These are phyloP conservation scores for Saccharomycopsis microspora DNA, from an alignment of 805 yeast species.

Conservation along the genomic window DNA sequence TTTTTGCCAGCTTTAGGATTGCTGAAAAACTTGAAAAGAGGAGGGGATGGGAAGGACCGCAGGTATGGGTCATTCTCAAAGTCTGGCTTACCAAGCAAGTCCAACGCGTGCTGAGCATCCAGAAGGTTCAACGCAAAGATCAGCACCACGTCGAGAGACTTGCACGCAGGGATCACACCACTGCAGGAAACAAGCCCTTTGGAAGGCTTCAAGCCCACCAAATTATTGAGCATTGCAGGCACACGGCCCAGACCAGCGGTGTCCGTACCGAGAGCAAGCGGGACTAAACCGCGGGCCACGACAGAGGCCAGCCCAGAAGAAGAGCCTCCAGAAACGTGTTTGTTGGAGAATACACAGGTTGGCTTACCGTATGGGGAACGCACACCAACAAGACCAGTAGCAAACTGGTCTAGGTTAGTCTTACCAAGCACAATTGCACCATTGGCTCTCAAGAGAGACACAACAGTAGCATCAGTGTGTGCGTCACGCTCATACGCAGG, in stretches of 20 bases:
- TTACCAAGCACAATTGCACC: slow-evolving; percentile 94
- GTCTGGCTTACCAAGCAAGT: slow-evolving; percentile 64
- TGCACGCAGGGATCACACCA: slow-evolving; percentile 98
- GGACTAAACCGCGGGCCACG: slow-evolving; percentile 84
- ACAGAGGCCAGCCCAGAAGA: slow-evolving; percentile 93
- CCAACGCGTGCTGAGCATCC: slow-evolving; percentile 76
- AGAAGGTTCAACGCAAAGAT: slow-evolving; percentile 64
- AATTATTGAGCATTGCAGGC: slow-evolving; percentile 89
- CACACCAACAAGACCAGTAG: slow-evolving; percentile 93
- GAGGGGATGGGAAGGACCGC: slow-evolving; percentile 58
- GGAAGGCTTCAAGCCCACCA: slow-evolving; percentile 88
- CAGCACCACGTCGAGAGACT: slow-evolving; percentile 86
- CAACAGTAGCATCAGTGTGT: slow-evolving; percentile 62
- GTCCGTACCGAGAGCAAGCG: slow-evolving; percentile 86
- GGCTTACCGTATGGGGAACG: slow-evolving; percentile 93
- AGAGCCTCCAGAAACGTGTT: slow-evolving; percentile 90
- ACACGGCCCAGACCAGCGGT: slow-evolving; percentile 98
- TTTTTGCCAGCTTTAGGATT: slow-evolving; percentile 29
- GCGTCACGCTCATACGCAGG: slow-evolving; percentile 73
- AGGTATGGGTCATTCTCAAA: slow-evolving; percentile 65
- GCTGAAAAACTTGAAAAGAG: slow-evolving; percentile 45
- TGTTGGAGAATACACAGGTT: slow-evolving; percentile 60
- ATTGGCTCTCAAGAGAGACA: slow-evolving; percentile 58
- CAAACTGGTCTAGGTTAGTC: slow-evolving; percentile 93
- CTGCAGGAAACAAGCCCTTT: slow-evolving; percentile 74